Evolutionary conservation across 2,329 filamentous ascomycete genomes (phyloP), one percentile per base, ranked within the genome.

Genomic region (Capronia americana): DNA sequence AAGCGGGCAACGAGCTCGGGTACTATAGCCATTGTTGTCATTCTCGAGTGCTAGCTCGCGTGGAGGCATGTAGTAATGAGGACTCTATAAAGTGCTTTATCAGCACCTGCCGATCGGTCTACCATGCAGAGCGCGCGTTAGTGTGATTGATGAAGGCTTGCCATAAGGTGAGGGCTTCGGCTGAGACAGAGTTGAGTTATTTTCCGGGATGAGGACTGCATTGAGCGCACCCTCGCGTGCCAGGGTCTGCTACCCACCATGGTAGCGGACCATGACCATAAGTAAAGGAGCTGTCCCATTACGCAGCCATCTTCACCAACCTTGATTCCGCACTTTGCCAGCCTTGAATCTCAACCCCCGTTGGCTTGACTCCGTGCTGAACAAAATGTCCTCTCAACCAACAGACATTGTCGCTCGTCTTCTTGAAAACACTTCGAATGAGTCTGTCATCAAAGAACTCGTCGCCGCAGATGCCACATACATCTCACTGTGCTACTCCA

Each of bases 401-500:
- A 63, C 30, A 41, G 30, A 63, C 11, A 30, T 63, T 5, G 60
- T 63, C 17, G 23, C 26, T 10, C 26, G 51, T 26, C 60, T 63
- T 28, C 60, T 63, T 6, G 48, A 20, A 26, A 63, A 63, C 34
- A 53, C 60, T 26, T 63, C 46, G 3, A 46, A 57, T 23, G 59
- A 24, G 17, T 34, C 59, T 41, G 50, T 38, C n/a, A 41, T 66
- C 24, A 17, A 34, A n/a, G 20, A 64, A 17, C 66, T 69, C 51
- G 67, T 69, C 38, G 50, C 65, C n/a, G 62, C 57, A 6, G 55
- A 59, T 20, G 67, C 67, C 17, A 66, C 67, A 4, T 69, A 69
- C 57, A 57, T 56, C 28, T 68, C 66, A 41, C 58, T 68, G 20
- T 53, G 26, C 53, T 67, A 63, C 46, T 32, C 56, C 50, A 63